Base-by-base conservation (phyloP, 139 green algal species). In the Chlorella ohadii region DNA sequence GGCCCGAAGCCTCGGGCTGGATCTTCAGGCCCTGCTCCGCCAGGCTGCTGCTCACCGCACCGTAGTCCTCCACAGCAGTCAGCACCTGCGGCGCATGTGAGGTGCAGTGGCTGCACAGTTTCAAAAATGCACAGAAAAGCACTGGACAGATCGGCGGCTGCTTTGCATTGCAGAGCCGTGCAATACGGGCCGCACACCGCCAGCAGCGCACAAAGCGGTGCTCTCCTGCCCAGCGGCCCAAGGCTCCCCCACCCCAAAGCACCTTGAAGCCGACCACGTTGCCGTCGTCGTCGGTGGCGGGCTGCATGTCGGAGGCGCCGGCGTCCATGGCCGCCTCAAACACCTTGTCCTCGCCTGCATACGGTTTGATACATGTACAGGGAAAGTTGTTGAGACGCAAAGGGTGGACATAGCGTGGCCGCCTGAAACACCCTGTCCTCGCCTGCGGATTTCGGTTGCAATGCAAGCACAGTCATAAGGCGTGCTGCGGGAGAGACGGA, bases 301-400 rank as follows among this genome's bases (percentile, higher is more conserved):
- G 88, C 81, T 86, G 75, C 31, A 97, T 77, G 80, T 96, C 94
- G 19, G 94, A 90, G 1, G 90, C 92, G 3, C 92, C 92, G n/a
- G 94, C 92, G 67, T 96, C 93, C 86, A 95, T 93, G 55, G 93
- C 94, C 36, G 91, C 93, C 87, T 96, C 90, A 85, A 98, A 93
- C 57, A 94, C 87, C 56, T 80, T 38, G 39, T 93, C 89, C 68
- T 92, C 90, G 9, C 90, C 51, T 59, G 44, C 44, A 55, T 55
- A 11, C 44, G 7, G 11, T 6, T n/a, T n/a, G n/a, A n/a, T n/a
- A n/a, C n/a, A n/a, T n/a, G n/a, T n/a, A n/a, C n/a, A n/a, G n/a
- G n/a, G n/a, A n/a, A n/a, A n/a, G n/a, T n/a, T n/a, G n/a, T n/a
- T n/a, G n/a, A n/a, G n/a, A n/a, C n/a, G n/a, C n/a, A n/a, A n/a